Conservation (phyloP, 108 stramenopile genomes). For the Skeletonema costatum region DNA sequence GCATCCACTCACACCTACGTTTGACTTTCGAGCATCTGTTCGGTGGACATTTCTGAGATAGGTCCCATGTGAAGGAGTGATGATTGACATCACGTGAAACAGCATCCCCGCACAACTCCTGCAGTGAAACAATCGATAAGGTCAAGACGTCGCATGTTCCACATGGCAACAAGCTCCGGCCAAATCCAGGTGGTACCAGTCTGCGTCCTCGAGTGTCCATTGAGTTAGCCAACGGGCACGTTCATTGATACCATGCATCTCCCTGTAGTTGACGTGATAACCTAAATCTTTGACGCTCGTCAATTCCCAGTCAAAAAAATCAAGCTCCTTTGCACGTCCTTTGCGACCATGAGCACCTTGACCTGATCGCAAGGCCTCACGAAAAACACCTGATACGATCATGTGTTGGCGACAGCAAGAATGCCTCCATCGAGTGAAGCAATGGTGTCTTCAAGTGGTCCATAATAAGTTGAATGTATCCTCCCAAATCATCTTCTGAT, state of each 20-base stretch:
- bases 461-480: conserved; percentile 60
- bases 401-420: conserved; percentile 59
- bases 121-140: conserved; percentile 53
- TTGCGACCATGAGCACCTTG: conserved; percentile 49
- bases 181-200: conserved; percentile 59
- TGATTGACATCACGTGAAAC: conserved; percentile 59
- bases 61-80: conserved; percentile 63
- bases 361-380: conserved; percentile 58
- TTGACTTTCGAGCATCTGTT: conserved; percentile 50
- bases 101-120: conserved; percentile 57
- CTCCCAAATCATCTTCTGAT: conserved; percentile 60
- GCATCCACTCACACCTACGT: conserved; percentile 62
- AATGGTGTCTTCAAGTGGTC: conserved; percentile 66
- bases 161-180: conserved; percentile 56
- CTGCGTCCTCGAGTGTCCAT: conserved; percentile 50
- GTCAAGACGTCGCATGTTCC: conserved; percentile 44
- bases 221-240: conserved; percentile 45
- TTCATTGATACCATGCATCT: conserved; percentile 46
- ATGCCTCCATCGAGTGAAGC: conserved; percentile 69
- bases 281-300: conserved; percentile 43
- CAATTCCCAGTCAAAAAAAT: conserved; percentile 53
- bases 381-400: conserved; percentile 70
- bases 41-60: conserved; percentile 69
- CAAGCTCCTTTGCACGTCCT: conserved; percentile 49
- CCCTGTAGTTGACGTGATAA: conserved; percentile 42